Percentiles rank a stretch among this genome's conserved stretches.
Conservation (phyloP, 2,329 filamentous ascomycete genomes). For the Colletotrichum gloeosporioides region DNA sequence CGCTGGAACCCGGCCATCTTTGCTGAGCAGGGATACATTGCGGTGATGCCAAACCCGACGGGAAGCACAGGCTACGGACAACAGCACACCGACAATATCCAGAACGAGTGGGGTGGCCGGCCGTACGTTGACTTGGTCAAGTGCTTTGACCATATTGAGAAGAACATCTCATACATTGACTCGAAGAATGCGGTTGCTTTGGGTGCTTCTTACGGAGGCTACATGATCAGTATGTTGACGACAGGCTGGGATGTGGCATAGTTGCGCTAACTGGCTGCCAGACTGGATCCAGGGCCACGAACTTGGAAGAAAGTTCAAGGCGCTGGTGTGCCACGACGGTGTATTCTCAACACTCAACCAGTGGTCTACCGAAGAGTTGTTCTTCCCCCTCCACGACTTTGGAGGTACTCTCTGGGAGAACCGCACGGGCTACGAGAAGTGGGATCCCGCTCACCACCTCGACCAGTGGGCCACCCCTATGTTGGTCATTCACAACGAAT, state of each 20-base stretch:
- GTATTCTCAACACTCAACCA: conserved; percentile 76
- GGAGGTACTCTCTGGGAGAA: conserved; percentile 67
- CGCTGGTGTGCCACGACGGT: conserved; percentile 87
- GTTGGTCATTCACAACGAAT: conserved; percentile 83
- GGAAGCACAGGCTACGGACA: conserved; percentile 86
- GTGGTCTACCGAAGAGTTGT: conserved; percentile 72
- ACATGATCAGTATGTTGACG: conserved; percentile 68
- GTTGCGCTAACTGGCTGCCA: conserved; percentile 34
- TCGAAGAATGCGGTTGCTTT: conserved; percentile 72
- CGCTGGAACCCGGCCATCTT: conserved; percentile 88
- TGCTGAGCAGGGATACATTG: conserved; percentile 87
- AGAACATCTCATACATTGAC: conserved; percentile 72
- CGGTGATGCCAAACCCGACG: conserved; percentile 82
- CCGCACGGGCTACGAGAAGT: conserved; percentile 68
- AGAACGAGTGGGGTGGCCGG: conserved; percentile 81
- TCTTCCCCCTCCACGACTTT: conserved; percentile 74
- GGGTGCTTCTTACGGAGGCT: conserved; percentile 78
- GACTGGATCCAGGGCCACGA: conserved; percentile 91
- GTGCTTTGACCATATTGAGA: conserved; percentile 75
- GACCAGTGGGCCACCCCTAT: conserved; percentile 85
- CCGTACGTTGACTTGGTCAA: conserved; percentile 85
- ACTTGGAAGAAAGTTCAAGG: conserved; percentile 84
- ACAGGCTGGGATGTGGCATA: not conserved
- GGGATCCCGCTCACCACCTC: conserved; percentile 70
- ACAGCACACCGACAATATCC: conserved; percentile 77